These are phyloP conservation scores for Wallacemonas collosoma DNA, from an alignment of 208 protist genomes.

Conservation along the genomic window DNA sequence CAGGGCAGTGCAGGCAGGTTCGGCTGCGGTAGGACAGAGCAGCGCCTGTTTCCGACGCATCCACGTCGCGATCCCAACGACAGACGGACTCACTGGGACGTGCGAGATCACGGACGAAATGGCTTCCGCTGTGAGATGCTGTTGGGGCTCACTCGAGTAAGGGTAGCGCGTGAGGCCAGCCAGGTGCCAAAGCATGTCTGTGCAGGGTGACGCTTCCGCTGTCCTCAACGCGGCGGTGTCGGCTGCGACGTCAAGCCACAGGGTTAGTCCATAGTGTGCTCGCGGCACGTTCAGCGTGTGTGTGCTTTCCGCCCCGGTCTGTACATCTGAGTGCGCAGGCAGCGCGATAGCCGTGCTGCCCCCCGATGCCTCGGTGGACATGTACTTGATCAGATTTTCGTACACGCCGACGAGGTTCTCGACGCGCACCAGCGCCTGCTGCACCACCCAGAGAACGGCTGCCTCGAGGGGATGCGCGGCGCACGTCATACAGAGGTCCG, in stretches of 20 bases:
- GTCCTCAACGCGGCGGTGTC: background rate
- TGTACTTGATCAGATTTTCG: slow-evolving; percentile 4
- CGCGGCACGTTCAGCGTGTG: background rate
- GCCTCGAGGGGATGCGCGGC: slow-evolving; percentile 22
- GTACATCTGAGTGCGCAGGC: too few species aligned
- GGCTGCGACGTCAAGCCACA: background rate
- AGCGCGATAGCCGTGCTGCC: background rate
- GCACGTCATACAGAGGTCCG: slow-evolving; percentile 20
- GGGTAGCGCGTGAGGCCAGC: background rate
- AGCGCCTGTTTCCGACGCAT: background rate
- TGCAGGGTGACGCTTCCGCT: background rate
- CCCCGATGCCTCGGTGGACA: background rate
- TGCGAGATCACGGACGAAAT: background rate
- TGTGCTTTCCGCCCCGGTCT: too few species aligned
- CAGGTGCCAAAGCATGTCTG: background rate
- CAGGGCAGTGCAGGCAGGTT: background rate
- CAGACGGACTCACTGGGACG: background rate
- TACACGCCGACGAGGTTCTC: slow-evolving; percentile 1
- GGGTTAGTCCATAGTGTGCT: slow-evolving; percentile 1
- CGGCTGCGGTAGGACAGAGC: background rate
- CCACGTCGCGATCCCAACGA: background rate
- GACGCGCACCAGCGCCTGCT: slow-evolving; percentile 22
- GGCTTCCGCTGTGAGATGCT: background rate
- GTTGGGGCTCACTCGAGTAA: background rate
- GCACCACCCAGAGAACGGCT: slow-evolving; percentile 16